These are phyloP conservation scores for Leucocoprinus sp. DNA, from an alignment of 768 basidiomycete genomes.

Conservation along the genomic window DNA sequence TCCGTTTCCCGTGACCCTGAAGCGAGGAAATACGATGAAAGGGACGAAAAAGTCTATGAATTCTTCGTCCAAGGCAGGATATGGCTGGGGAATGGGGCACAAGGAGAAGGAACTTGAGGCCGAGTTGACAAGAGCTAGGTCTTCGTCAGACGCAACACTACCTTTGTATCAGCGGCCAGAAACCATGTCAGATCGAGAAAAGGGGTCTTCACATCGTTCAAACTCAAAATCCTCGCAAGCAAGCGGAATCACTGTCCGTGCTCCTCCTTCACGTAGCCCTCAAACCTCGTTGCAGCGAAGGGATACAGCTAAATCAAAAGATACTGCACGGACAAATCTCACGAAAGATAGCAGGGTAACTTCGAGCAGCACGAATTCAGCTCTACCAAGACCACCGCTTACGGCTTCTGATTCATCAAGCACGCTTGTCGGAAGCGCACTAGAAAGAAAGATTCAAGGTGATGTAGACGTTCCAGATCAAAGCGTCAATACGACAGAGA, in stretches of 20 bases:
- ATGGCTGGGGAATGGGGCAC: slow-evolving; percentile 62
- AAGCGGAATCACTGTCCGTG: slow-evolving; percentile 22
- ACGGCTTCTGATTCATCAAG: slow-evolving; percentile 55
- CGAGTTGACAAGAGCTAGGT: slow-evolving; percentile 19
- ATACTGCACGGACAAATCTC: slow-evolving; percentile 23
- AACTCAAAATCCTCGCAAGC: slow-evolving; percentile 25
- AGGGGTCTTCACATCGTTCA: slow-evolving; percentile 12
- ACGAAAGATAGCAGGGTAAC: slow-evolving; percentile 24
- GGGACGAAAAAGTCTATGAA: slow-evolving; percentile 47
- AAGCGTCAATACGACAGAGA: slow-evolving; percentile 33
- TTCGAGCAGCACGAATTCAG: slow-evolving; percentile 23
- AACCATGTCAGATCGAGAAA: background rate
- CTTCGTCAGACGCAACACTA: slow-evolving; percentile 20
- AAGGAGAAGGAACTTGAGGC: slow-evolving; percentile 34
- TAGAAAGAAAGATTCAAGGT: slow-evolving; percentile 54
- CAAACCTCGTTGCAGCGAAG: slow-evolving; percentile 27
- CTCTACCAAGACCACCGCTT: slow-evolving; percentile 27
- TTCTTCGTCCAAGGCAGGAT: slow-evolving; percentile 48
- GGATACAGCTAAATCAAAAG: slow-evolving; percentile 20
- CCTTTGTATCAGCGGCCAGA: slow-evolving; percentile 26
- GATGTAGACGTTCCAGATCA: slow-evolving; percentile 51
- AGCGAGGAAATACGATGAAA: slow-evolving; percentile 44
- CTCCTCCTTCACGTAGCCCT: slow-evolving; percentile 20
- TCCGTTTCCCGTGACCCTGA: slow-evolving; percentile 28
- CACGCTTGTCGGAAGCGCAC: slow-evolving; percentile 69